Evolutionary conservation across 2,329 filamentous ascomycete genomes (phyloP), one percentile per base, ranked within the genome.

Genomic region (Harringtonia lauricola): DNA sequence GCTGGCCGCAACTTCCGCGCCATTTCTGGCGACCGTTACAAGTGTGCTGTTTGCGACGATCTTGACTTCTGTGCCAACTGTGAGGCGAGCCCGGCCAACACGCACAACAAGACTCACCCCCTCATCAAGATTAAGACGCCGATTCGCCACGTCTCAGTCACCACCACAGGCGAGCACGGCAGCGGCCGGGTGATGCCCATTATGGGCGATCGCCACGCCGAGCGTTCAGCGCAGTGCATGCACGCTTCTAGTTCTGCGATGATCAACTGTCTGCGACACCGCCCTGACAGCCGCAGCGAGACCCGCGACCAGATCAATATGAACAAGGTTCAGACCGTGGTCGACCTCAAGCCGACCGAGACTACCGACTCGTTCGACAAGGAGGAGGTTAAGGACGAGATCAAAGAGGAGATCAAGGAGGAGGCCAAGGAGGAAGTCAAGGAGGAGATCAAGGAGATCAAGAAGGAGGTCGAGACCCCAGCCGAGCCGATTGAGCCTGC

Each of bases 61-160:
- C 83, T 83, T 29, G 92, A 98, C 64, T 95, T 95, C 68, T 98
- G 92, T 61, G 86, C 85, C 58, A 84, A 77, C 58, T 98, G 92
- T 66, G 94, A 98, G 67, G 87, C 90, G 39, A 80, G 80, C 55
- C 92, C 92, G 8, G 71, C 71, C 51, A 90, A 94, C 62, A 70
- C 68, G 19, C 92, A 98, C 70, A 95, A 96, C 70, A 81, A 80
- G 63, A 94, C 89, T n/a, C 92, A 98, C 56, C 92, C 92, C 24
- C 70, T 98, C 54, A 88, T 98, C 70, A 95, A 95, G 68, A 88
- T 98, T 71, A 94, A 87, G 74, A 94, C 86, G 3, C 85, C 90
- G 10, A 83, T 98, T 39, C 84, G 86, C 52, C 83, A 86, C 53
- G 86, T 95, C 30, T 89, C 78, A 49, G 85, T 98, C 42, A 89